These are phyloP conservation scores for Vitis vinifera DNA, from an alignment of 164 flowering plant species.

Conservation along the genomic window ASM3070453v1 NC_081822.1:5741001-5741500, in stretches of 20 bases:
- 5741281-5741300: not conserved
- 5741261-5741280: not conserved
- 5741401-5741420: not conserved
- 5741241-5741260: not conserved
- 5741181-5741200: not conserved
- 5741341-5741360: too few species aligned
- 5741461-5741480: not conserved
- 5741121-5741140: conserved; percentile 90
- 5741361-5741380: too few species aligned
- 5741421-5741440: not conserved
- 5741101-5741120: conserved; percentile 91
- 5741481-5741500: not conserved
- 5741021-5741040: too few species aligned
- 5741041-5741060: too few species aligned
- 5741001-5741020: too few species aligned
- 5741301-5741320: not conserved
- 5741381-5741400: too few species aligned
- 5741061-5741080: too few species aligned
- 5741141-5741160: conserved; percentile 96
- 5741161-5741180: conserved; percentile 47
- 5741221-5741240: too few species aligned
- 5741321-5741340: too few species aligned
- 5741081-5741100: not conserved
- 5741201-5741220: too few species aligned
- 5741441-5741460: not conserved